These are phyloP conservation scores for Trypanosoma mega DNA, from an alignment of 208 protist species.

Conservation along the genomic window DNA sequence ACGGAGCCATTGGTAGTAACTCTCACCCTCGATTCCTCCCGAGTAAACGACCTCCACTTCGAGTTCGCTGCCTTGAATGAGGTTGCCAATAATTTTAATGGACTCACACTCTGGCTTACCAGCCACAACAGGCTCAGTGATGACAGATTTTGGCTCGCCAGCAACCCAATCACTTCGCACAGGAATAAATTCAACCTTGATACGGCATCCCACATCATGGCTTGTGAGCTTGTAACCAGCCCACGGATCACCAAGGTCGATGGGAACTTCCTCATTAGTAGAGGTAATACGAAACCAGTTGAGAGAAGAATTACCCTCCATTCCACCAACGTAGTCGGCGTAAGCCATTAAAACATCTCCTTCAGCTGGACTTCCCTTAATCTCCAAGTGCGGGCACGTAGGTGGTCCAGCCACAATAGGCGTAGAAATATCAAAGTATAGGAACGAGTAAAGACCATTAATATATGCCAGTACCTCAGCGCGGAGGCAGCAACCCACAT, in stretches of 20 bases:
- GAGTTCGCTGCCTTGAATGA: conserved; percentile 81
- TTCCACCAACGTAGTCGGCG: conserved; percentile 86
- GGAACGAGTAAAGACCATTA: conserved; percentile 83
- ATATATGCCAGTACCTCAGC: conserved; percentile 90
- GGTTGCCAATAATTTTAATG: conserved; percentile 89
- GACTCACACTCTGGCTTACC: conserved; percentile 83
- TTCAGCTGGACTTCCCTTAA: conserved; percentile 78
- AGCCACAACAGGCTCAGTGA: conserved; percentile 56
- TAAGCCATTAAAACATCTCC: conserved; percentile 73
- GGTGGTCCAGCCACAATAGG: conserved; percentile 78
- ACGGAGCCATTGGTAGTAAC: conserved; percentile 91
- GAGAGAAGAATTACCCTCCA: conserved; percentile 85
- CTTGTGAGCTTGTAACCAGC: conserved; percentile 77
- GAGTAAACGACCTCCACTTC: conserved; percentile 82
- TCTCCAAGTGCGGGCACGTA: conserved; percentile 74
- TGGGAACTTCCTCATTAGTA: conserved; percentile 59
- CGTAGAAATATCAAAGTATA: conserved; percentile 90
- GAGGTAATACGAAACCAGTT: conserved; percentile 80
- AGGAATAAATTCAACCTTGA: conserved; percentile 87
- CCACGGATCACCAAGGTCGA: conserved; percentile 79
- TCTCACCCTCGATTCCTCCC: conserved; percentile 86
- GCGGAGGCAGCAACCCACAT: conserved; percentile 86
- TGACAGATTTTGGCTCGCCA: conserved; percentile 74
- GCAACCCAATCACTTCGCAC: conserved; percentile 88
- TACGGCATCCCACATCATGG: conserved; percentile 81